phyloP scores from a whole-genome alignment of 352 stramenopile species.

The Phytopythium kandeliae region DNA sequence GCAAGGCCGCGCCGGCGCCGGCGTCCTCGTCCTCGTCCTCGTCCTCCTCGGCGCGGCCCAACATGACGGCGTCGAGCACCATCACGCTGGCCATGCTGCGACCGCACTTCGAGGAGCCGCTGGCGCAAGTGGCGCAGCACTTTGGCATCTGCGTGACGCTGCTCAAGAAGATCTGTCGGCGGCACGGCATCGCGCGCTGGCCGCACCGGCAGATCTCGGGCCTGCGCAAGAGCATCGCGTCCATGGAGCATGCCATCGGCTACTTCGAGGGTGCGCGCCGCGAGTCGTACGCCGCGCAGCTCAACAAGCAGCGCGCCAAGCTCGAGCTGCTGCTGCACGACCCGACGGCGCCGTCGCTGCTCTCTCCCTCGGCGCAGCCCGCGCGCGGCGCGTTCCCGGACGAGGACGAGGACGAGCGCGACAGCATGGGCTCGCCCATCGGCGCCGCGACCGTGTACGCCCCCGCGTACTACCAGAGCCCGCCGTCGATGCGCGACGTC shows the following conservation, averaged over 20 bases:
- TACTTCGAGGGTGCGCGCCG: slow-evolving; percentile 68
- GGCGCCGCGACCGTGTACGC: not conserved
- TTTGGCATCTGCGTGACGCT: slow-evolving; percentile 85
- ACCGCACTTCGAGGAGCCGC: slow-evolving; percentile 79
- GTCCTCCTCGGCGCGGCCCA: slow-evolving; percentile 25
- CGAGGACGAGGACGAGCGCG: slow-evolving; percentile 2
- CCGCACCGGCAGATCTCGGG: slow-evolving; percentile 83
- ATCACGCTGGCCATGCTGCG: slow-evolving; percentile 81
- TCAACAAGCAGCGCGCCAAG: slow-evolving; percentile 74
- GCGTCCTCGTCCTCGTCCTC: too few species aligned
- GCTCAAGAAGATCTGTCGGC: slow-evolving; percentile 83
- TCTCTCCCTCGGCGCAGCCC: slow-evolving; percentile 1
- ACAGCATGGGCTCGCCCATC: slow-evolving; percentile 1
- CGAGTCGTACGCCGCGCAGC: slow-evolving; percentile 64
- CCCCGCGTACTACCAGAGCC: not conserved
- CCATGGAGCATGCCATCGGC: slow-evolving; percentile 78
- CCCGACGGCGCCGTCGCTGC: slow-evolving; percentile 27
- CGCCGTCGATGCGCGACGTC: not conserved
- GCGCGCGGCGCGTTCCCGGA: slow-evolving; percentile 13
- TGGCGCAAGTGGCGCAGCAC: slow-evolving; percentile 64
- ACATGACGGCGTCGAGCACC: slow-evolving; percentile 70
- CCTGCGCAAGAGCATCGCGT: slow-evolving; percentile 82
- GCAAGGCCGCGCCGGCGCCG: slow-evolving; percentile 22
- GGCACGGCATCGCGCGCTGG: slow-evolving; percentile 75
- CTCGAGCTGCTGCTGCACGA: slow-evolving; percentile 57